These are phyloP conservation scores for Lepidium didymum DNA, from an alignment of 345 rosid species.

Conservation along the genomic window DNA sequence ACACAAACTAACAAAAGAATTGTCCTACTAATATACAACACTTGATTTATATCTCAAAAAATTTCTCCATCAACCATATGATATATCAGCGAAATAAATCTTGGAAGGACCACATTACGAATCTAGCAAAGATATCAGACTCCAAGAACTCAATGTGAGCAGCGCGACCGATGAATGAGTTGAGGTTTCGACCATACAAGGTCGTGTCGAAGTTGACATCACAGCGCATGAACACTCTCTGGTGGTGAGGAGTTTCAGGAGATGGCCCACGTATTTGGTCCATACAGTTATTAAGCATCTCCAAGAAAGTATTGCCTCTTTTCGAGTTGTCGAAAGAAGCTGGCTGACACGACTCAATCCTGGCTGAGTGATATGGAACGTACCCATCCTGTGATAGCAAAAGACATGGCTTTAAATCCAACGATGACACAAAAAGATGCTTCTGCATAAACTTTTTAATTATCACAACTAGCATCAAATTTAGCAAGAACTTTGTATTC, in stretches of 20 bases:
- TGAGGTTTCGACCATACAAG: conserved; percentile 68
- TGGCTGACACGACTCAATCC: conserved; percentile 78
- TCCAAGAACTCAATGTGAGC: conserved; percentile 98
- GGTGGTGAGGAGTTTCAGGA: conserved; percentile 23
- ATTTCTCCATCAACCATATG: background rate
- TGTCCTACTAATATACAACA: conserved; percentile 30
- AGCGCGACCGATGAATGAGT: conserved; percentile 83
- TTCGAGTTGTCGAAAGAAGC: conserved; percentile 76
- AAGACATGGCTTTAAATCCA: background rate
- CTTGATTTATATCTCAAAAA: background rate
- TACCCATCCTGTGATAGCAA: conserved; percentile 71
- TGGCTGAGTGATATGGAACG: conserved; percentile 95
- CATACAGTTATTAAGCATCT: conserved; percentile 89
- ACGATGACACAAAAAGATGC: background rate
- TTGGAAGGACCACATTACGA: conserved; percentile 95
- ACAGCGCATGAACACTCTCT: conserved; percentile 85
- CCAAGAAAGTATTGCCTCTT: conserved; percentile 68
- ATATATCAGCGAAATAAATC: conserved; percentile 51
- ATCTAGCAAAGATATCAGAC: conserved; percentile 74
- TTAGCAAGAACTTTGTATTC: background rate
- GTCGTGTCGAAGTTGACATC: conserved; percentile 90
- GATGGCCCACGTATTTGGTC: conserved; percentile 84
- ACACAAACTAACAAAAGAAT: conserved; percentile 16
- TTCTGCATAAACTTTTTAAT: background rate
- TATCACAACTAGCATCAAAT: background rate